These are phyloP conservation scores for Kondoa malvinella DNA, from an alignment of 768 basidiomycete genomes.

Conservation along the genomic window DNA sequence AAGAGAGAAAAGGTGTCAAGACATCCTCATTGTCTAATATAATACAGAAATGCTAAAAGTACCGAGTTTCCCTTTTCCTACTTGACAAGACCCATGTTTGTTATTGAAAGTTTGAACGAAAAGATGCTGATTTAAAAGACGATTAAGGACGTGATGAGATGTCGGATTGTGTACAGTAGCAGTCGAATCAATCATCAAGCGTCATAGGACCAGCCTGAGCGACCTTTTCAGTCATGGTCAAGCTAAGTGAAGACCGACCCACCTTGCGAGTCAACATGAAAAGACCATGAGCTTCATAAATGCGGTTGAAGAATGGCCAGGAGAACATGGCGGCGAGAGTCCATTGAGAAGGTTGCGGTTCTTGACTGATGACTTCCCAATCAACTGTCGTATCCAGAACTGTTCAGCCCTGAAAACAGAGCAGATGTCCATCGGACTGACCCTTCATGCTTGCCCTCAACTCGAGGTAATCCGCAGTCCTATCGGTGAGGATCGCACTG, in stretches of 20 bases:
- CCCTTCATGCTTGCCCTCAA: constrained; percentile 24
- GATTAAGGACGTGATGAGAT: no score
- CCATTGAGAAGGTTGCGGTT: neutral
- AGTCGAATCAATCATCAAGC: no score
- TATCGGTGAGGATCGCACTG: constrained; percentile 58
- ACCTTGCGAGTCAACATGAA: neutral
- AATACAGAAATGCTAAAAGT: no score
- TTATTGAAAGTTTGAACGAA: no score
- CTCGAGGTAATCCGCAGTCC: constrained; percentile 28
- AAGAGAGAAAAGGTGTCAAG: no score
- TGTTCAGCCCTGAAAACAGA: neutral
- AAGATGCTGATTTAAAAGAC: no score
- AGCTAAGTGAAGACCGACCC: neutral
- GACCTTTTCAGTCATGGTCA: neutral
- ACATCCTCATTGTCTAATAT: no score
- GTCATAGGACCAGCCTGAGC: neutral
- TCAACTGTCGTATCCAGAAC: neutral
- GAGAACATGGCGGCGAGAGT: neutral
- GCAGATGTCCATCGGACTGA: constrained; percentile 4
- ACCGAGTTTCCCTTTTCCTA: no score
- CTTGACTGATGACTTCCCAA: neutral
- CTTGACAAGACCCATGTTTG: no score
- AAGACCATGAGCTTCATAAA: neutral
- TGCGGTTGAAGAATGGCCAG: neutral
- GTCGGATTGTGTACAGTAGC: no score